phyloP scores from a whole-genome alignment of 2,329 filamentous ascomycete species.

The Phaeosphaeria sp. region DNA sequence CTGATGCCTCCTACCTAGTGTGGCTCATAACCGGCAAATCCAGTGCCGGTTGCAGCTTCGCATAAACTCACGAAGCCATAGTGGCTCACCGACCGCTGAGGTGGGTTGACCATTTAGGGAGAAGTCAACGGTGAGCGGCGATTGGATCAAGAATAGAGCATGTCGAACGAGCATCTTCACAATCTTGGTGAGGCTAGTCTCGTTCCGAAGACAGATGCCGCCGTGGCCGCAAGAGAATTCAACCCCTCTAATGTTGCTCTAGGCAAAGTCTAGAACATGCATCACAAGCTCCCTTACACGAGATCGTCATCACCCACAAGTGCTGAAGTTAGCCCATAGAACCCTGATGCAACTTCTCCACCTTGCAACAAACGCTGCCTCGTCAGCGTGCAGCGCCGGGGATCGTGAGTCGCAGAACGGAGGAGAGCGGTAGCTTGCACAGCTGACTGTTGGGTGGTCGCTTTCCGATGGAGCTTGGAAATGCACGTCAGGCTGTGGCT shows the following conservation, averaged over 20 bases:
- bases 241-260: constrained; percentile 30
- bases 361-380: constrained; percentile 14
- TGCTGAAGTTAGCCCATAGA: constrained; percentile 22
- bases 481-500: not conserved
- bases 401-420: not conserved
- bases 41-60: constrained; percentile 6
- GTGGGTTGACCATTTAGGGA: constrained; percentile 11
- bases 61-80: constrained; percentile 8
- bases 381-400: constrained; percentile 8
- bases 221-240: constrained; percentile 33
- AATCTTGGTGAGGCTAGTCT: constrained; percentile 23
- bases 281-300: constrained; percentile 22
- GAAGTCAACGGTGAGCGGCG: constrained; percentile 11
- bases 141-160: constrained; percentile 22
- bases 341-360: constrained; percentile 22
- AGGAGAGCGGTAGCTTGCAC: not conserved
- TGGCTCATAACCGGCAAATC: not conserved
- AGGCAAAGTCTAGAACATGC: constrained; percentile 44
- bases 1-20: constrained; percentile 2
- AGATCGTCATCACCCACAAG: constrained; percentile 32
- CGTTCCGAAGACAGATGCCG: constrained; percentile 31
- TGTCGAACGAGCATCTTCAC: constrained; percentile 23
- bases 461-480: not conserved
- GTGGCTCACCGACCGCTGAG: constrained; percentile 18
- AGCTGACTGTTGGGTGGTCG: not conserved